Percentiles rank a stretch among this genome's conserved stretches.
Evolutionary conservation across 495 filamentous ascomycete species (phyloP).

Genomic region (Trichoderma gamsii): DNA sequence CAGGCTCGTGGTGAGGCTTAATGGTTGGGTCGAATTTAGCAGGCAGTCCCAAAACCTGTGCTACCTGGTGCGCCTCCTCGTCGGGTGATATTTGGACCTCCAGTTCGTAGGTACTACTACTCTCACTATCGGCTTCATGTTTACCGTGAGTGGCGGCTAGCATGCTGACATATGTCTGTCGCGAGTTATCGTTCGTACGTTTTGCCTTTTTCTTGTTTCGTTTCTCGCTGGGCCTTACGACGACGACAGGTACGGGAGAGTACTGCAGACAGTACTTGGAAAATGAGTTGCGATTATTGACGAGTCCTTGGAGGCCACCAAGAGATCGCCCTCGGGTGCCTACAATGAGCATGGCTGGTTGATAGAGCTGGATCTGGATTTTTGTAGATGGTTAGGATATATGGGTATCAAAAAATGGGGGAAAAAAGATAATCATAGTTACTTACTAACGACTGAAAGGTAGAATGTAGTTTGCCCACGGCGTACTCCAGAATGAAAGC

Average conservation of each 20-base stretch:
- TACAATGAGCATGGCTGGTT: constrained; percentile 91
- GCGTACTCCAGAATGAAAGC: constrained; percentile 84
- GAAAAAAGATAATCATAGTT: constrained; percentile 5
- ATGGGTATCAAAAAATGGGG: background rate
- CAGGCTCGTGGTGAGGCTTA: constrained; percentile 41
- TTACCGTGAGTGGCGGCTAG: constrained; percentile 58
- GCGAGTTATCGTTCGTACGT: constrained; percentile 68
- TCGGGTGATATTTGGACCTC: constrained; percentile 42
- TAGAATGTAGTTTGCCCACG: constrained; percentile 84
- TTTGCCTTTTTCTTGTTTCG: constrained; percentile 89
- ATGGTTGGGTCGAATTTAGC: constrained; percentile 50
- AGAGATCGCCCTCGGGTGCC: constrained; percentile 84
- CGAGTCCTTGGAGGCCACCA: constrained; percentile 82
- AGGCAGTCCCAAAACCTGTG: constrained; percentile 62
- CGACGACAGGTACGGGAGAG: constrained; percentile 93
- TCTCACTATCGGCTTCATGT: constrained; percentile 48
- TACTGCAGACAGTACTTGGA: constrained; percentile 96
- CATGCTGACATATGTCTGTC: constrained; percentile 77
- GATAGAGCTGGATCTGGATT: constrained; percentile 80
- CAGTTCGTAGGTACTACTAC: constrained; percentile 41
- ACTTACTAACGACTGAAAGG: constrained; percentile 87
- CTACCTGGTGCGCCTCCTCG: constrained; percentile 66
- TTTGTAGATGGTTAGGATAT: background rate
- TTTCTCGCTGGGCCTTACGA: constrained; percentile 85
- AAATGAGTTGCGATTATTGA: constrained; percentile 74